phyloP scores from a whole-genome alignment of 129 eudicot genomes.

The Oenanthe sinensis region DNA sequence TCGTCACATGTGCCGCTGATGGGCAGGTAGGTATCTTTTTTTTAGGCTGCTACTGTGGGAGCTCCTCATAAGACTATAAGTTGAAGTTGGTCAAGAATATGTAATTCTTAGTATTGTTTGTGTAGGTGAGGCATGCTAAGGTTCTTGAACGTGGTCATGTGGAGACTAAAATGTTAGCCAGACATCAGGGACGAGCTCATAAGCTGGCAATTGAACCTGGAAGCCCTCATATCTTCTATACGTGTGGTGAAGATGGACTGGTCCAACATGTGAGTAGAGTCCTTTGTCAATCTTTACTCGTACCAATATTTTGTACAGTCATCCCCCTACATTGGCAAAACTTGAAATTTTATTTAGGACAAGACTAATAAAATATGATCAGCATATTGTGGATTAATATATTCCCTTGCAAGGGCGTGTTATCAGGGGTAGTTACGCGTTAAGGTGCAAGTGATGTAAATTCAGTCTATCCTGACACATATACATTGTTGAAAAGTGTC shows the following conservation, averaged over 20 bases:
- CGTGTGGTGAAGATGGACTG: slow-evolving; percentile 87
- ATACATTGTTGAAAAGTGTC: neutral
- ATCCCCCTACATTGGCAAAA: neutral
- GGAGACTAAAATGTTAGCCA: slow-evolving; percentile 52
- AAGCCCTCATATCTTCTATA: slow-evolving; percentile 65
- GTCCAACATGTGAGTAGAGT: slow-evolving; percentile 71
- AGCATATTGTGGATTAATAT: neutral
- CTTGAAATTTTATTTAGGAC: neutral
- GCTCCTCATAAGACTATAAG: neutral
- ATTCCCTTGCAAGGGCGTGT: neutral
- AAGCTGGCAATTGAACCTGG: slow-evolving; percentile 84
- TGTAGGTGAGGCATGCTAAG: slow-evolving; percentile 75
- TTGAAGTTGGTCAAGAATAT: neutral
- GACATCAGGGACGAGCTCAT: slow-evolving; percentile 75
- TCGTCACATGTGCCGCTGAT: slow-evolving; percentile 92
- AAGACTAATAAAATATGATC: neutral
- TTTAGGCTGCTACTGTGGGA: neutral
- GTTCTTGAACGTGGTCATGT: slow-evolving; percentile 57
- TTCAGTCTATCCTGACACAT: neutral
- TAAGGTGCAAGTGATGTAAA: neutral
- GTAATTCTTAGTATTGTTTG: neutral
- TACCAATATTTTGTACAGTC: neutral
- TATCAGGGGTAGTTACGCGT: neutral
- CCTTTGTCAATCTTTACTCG: neutral
- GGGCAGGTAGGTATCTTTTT: slow-evolving; percentile 55